phyloP scores from a whole-genome alignment of 1,139 yeast species.

The Yamadazyma jaroonii region DNA sequence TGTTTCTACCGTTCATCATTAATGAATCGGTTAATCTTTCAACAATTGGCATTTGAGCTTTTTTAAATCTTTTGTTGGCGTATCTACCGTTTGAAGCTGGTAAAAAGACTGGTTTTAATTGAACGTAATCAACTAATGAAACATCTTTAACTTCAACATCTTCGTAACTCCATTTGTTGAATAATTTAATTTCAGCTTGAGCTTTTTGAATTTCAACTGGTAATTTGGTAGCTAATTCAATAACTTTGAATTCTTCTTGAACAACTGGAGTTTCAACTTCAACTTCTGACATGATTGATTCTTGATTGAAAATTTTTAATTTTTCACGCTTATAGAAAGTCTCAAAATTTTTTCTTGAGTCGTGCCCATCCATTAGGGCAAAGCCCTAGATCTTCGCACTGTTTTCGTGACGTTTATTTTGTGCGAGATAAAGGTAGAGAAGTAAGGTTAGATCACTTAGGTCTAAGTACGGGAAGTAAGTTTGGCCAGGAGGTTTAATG shows the following conservation, averaged over 20 bases:
- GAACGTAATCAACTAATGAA: constrained; percentile 97
- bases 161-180: constrained; percentile 99
- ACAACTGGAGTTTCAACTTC: constrained; percentile 55
- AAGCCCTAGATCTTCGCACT: constrained; percentile 3
- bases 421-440: too few species aligned
- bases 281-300: constrained; percentile 47
- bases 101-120: constrained; percentile 96
- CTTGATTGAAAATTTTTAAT: constrained; percentile 7
- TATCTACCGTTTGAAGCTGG: constrained; percentile 99
- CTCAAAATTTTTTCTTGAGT: background rate
- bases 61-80: constrained; percentile 99
- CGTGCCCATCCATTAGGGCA: background rate
- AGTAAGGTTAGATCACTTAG: too few species aligned
- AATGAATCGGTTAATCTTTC: constrained; percentile 99
- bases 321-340: constrained; percentile 1
- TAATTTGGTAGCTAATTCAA: constrained; percentile 88
- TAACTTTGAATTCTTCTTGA: constrained; percentile 74
- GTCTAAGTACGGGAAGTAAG: too few species aligned
- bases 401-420: too few species aligned
- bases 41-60: constrained; percentile 98
- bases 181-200: constrained; percentile 93
- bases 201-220: constrained; percentile 98
- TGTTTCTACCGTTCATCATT: constrained; percentile 99
- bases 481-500: too few species aligned
- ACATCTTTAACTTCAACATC: constrained; percentile 97